These are phyloP conservation scores for Neodidymelliopsis sp. DNA, from an alignment of 2,329 filamentous ascomycete species.

Conservation along the genomic window DNA sequence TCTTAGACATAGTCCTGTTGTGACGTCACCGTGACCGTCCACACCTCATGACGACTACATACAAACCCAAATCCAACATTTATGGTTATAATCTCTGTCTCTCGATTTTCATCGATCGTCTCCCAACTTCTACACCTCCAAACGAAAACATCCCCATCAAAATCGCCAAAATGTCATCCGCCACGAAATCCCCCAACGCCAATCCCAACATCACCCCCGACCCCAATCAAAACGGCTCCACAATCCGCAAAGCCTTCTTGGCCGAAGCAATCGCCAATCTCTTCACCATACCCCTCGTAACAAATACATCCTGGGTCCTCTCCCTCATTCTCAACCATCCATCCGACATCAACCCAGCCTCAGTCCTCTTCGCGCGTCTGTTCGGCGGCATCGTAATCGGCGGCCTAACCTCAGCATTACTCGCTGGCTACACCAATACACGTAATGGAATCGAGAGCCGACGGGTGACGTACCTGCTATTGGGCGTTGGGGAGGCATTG, in stretches of 20 bases:
- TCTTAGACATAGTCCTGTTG: too few relatives aligned
- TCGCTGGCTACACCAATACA: conserved; percentile 32
- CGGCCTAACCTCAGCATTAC: conserved; percentile 33
- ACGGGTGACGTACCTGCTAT: conserved; percentile 30
- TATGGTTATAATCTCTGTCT: too few relatives aligned
- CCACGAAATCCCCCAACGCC: conserved; percentile 31
- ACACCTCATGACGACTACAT: conserved; percentile 17
- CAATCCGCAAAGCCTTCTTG: conserved; percentile 39
- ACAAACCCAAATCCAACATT: too few relatives aligned
- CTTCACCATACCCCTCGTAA: conserved; percentile 36
- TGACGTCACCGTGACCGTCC: conserved; percentile 14
- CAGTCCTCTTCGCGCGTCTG: conserved; percentile 34
- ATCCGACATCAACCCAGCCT: conserved; percentile 31
- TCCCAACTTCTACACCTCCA: too few relatives aligned
- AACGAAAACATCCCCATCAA: neutral
- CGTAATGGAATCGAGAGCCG: conserved; percentile 36
- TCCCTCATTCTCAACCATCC: conserved; percentile 30
- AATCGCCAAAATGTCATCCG: conserved; percentile 23
- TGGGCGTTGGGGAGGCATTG: conserved; percentile 31
- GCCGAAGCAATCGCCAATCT: conserved; percentile 37
- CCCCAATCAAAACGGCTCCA: conserved; percentile 21
- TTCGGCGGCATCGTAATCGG: conserved; percentile 34
- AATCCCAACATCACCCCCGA: conserved; percentile 29
- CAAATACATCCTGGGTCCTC: conserved; percentile 31
- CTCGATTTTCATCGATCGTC: too few relatives aligned